Conservation (phyloP, 1,139 yeast genomes). For the Zygoascus meyerae region DNA sequence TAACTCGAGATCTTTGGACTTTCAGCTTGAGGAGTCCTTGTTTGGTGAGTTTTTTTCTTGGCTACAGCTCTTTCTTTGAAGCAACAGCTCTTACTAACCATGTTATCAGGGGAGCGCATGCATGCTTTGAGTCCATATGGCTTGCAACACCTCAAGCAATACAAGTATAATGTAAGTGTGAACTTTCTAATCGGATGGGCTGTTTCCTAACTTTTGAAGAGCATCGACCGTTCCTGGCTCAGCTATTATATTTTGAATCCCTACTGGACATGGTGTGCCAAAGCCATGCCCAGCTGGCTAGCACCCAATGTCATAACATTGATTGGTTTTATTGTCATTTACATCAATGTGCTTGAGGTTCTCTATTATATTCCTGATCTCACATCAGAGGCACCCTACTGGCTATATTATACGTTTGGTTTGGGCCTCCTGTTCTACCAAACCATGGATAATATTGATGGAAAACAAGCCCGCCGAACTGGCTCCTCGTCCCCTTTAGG, state of each 20-base stretch:
- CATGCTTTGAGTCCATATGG: slow-evolving; percentile 23
- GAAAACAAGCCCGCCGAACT: slow-evolving; percentile 73
- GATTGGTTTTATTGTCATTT: slow-evolving; percentile 55
- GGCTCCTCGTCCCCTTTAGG: slow-evolving; percentile 77
- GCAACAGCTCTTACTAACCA: neutral
- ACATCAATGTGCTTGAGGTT: slow-evolving; percentile 48
- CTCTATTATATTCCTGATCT: slow-evolving; percentile 58
- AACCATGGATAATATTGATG: slow-evolving; percentile 81
- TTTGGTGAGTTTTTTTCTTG: slow-evolving; percentile 12
- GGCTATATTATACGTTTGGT: slow-evolving; percentile 65
- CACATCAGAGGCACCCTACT: slow-evolving; percentile 47
- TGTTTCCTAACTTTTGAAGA: slow-evolving; percentile 22
- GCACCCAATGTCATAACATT: slow-evolving; percentile 76
- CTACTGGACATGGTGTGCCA: slow-evolving; percentile 66
- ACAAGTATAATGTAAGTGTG: slow-evolving; percentile 23
- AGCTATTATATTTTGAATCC: slow-evolving; percentile 60
- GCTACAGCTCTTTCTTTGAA: neutral
- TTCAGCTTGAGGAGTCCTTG: slow-evolving; percentile 15
- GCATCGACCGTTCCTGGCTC: slow-evolving; percentile 64
- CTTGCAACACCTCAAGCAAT: slow-evolving; percentile 23
- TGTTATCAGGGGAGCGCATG: slow-evolving; percentile 18
- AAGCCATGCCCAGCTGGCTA: slow-evolving; percentile 63
- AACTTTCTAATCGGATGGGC: too few species aligned
- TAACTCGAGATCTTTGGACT: slow-evolving; percentile 11
- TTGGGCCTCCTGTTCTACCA: slow-evolving; percentile 70